Conservation (phyloP, 495 filamentous ascomycete genomes). For the Neurospora sp. region DNA sequence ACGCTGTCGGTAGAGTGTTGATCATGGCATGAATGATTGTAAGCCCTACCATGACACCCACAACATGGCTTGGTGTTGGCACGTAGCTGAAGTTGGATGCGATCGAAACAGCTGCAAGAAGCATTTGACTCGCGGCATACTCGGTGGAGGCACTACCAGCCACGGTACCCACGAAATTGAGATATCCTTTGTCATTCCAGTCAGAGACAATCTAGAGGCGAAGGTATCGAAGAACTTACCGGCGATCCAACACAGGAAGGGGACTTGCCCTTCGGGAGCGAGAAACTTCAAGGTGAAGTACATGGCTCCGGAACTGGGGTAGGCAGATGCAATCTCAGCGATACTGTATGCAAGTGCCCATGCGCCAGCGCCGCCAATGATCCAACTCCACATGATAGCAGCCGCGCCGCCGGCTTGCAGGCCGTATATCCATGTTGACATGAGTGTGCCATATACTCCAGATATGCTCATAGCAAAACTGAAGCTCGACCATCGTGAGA, state of each 20-base stretch:
- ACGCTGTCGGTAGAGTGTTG: conserved; percentile 51
- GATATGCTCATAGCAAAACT: conserved; percentile 56
- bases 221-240: conserved; percentile 4
- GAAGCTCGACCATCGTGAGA: conserved; percentile 51
- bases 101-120: conserved; percentile 58
- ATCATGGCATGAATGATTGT: conserved; percentile 45
- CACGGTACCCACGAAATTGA: conserved; percentile 58
- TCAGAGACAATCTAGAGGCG: background rate
- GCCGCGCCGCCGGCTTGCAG: conserved; percentile 50
- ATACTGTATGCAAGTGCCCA: conserved; percentile 53
- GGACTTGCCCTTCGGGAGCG: conserved; percentile 30
- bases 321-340: conserved; percentile 49
- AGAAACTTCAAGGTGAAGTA: conserved; percentile 41
- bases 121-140: conserved; percentile 58
- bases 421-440: conserved; percentile 52
- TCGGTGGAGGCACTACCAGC: conserved; percentile 56
- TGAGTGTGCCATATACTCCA: conserved; percentile 50
- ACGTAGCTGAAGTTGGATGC: conserved; percentile 43
- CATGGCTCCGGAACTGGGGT: conserved; percentile 47
- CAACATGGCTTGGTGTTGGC: conserved; percentile 41
- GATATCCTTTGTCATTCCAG: conserved; percentile 39
- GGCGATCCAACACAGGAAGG: conserved; percentile 39
- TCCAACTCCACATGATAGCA: conserved; percentile 55
- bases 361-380: conserved; percentile 52
- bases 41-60: conserved; percentile 52